These are phyloP conservation scores for Leucaena leucocephala DNA, from an alignment of 306 rosid species.

Conservation along the genomic window DNA sequence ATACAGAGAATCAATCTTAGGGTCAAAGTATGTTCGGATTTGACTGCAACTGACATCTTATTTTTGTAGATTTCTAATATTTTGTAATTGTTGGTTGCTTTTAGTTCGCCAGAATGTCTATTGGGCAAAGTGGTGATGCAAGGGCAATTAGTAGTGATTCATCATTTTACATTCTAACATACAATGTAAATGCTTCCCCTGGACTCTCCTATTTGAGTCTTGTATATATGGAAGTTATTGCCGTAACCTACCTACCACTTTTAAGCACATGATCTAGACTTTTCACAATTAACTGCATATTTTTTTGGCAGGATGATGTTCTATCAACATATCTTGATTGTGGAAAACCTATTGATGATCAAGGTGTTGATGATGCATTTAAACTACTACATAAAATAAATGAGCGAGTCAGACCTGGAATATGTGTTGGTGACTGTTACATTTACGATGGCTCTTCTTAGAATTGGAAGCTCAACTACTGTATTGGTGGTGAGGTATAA, in stretches of 20 bases:
- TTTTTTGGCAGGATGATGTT: no score
- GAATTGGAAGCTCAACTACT: slow-evolving; percentile 69
- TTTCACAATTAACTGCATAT: not conserved
- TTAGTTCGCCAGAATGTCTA: slow-evolving; percentile 52
- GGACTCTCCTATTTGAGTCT: not conserved
- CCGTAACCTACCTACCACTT: not conserved
- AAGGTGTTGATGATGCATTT: slow-evolving; percentile 71
- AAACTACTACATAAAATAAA: slow-evolving; percentile 66
- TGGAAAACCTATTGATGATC: slow-evolving; percentile 50
- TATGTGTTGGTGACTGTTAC: slow-evolving; percentile 78
- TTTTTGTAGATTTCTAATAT: not conserved
- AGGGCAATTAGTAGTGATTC: slow-evolving; percentile 61
- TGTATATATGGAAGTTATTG: not conserved
- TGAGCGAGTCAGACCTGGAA: slow-evolving; percentile 68
- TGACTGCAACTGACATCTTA: slow-evolving; percentile 5
- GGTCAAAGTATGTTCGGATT: slow-evolving; percentile 56
- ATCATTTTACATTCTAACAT: slow-evolving; percentile 66
- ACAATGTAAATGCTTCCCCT: slow-evolving; percentile 45
- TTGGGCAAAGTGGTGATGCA: slow-evolving; percentile 73
- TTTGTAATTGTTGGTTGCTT: not conserved
- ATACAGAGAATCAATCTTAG: slow-evolving; percentile 62
- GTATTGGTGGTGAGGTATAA: slow-evolving; percentile 73
- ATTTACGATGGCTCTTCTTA: slow-evolving; percentile 67
- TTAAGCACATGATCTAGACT: not conserved
- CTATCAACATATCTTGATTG: no score